Evolutionary conservation across 148 eudicot species (phyloP).

Genomic region (Vaccinium vitisidaea): DNA sequence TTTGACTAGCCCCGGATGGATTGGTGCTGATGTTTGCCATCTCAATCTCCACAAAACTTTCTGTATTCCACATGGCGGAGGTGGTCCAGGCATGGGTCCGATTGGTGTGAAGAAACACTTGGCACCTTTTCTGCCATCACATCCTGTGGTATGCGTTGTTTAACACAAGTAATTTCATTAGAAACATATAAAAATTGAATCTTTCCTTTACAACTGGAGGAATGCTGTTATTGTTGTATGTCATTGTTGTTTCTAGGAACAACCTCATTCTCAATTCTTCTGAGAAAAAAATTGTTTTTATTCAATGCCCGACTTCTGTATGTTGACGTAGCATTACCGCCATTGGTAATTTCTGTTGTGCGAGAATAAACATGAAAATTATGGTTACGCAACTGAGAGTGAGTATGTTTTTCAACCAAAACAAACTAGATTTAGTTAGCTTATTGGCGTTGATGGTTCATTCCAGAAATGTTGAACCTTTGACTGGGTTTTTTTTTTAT

Average conservation of each 20-base stretch:
- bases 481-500: not conserved
- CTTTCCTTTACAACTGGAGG: not conserved
- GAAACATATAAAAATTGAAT: not conserved
- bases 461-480: not conserved
- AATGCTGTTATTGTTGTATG: not conserved
- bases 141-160: conserved; percentile 83
- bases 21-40: conserved; percentile 99
- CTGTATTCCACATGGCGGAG: conserved; percentile 99
- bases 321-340: not conserved
- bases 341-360: not conserved
- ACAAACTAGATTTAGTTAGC: not conserved
- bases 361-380: not conserved
- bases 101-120: conserved; percentile 97
- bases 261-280: not conserved
- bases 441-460: not conserved
- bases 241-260: not conserved
- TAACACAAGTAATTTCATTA: not conserved
- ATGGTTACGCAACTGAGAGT: not conserved
- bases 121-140: conserved; percentile 95
- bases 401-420: not conserved
- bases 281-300: not conserved
- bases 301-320: not conserved
- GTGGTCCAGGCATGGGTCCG: conserved; percentile 99
- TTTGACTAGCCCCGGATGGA: conserved; percentile 92
- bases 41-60: conserved; percentile 98